These are phyloP conservation scores for Cubamyces sp. DNA, from an alignment of 768 basidiomycete genomes.

Conservation along the genomic window DNA sequence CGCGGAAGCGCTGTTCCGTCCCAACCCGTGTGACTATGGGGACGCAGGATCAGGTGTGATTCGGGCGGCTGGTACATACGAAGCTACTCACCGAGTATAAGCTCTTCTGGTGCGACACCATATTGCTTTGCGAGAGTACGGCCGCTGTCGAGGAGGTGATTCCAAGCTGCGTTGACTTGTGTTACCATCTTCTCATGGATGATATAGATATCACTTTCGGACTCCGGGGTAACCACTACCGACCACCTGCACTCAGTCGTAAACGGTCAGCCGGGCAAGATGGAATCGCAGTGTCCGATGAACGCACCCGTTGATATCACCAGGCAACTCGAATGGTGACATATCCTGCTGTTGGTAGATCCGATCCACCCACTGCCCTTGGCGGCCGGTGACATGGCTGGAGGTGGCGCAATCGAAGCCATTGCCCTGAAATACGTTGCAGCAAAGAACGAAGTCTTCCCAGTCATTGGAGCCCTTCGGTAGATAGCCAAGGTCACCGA, in stretches of 20 bases:
- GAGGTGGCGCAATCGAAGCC: constrained; percentile 31
- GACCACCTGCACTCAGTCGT: constrained; percentile 43
- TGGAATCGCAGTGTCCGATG: too few species aligned
- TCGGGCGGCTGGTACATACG: neutral
- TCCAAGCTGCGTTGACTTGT: constrained; percentile 44
- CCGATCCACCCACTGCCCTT: constrained; percentile 45
- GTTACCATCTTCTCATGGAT: constrained; percentile 38
- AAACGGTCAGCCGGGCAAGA: neutral
- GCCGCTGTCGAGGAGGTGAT: constrained; percentile 40
- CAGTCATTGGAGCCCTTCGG: constrained; percentile 37
- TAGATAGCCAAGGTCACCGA: constrained; percentile 52
- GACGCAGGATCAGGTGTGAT: neutral
- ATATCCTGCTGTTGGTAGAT: constrained; percentile 37
- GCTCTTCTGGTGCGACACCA: constrained; percentile 44
- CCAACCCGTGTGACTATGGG: constrained; percentile 45
- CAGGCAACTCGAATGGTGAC: constrained; percentile 41
- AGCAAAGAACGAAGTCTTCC: constrained; percentile 42
- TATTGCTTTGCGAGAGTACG: constrained; percentile 37
- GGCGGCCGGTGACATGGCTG: constrained; percentile 34
- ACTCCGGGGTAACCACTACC: constrained; percentile 43
- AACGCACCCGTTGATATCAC: constrained; percentile 39
- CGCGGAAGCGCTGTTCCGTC: constrained; percentile 45
- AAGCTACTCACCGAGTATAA: constrained; percentile 45
- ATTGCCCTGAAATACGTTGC: constrained; percentile 43
- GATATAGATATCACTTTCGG: constrained; percentile 44